Conservation (phyloP, 1,284 basidiomycete genomes). For the Rugiboletus extremiorientalis region DNA sequence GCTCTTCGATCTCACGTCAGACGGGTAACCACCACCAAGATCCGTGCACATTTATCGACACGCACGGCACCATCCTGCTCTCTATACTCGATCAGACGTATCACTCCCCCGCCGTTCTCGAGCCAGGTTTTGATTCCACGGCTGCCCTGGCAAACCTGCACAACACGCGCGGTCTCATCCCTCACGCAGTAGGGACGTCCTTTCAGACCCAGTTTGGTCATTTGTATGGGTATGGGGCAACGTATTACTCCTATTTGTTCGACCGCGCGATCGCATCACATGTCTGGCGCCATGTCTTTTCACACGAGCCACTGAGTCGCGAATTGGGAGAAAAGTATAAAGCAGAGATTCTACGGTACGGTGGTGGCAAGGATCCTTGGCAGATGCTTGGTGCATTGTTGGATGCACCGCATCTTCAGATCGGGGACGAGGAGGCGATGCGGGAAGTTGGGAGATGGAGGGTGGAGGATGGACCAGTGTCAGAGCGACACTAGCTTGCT, state of each 20-base stretch:
- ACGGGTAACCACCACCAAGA: constrained; percentile 63
- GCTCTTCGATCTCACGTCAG: constrained; percentile 42
- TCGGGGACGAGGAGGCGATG: constrained; percentile 85
- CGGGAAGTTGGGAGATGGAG: constrained; percentile 85
- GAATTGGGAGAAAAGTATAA: constrained; percentile 81
- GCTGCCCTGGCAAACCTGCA: constrained; percentile 62
- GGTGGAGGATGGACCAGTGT: constrained; percentile 66
- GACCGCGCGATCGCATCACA: constrained; percentile 93
- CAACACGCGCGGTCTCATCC: constrained; percentile 73
- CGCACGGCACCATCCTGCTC: constrained; percentile 89
- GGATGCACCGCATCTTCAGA: constrained; percentile 57
- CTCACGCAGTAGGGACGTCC: constrained; percentile 78
- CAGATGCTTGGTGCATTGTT: constrained; percentile 83
- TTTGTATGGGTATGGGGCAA: constrained; percentile 94
- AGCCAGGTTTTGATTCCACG: constrained; percentile 70
- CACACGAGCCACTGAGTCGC: constrained; percentile 57
- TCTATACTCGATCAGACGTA: constrained; percentile 90
- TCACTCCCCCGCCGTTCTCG: constrained; percentile 68
- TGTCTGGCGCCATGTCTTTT: constrained; percentile 83
- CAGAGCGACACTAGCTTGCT: constrained; percentile 45
- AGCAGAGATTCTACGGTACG: constrained; percentile 71
- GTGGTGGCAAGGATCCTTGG: constrained; percentile 95
- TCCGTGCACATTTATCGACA: constrained; percentile 79
- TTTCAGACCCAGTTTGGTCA: constrained; percentile 97
- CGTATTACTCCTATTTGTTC: constrained; percentile 97